A percentile compares a stretch with the other conserved stretches of the same genome.
Evolutionary conservation across 805 yeast genomes (phyloP).

Genomic region (Saccharomycopsis vini): DNA sequence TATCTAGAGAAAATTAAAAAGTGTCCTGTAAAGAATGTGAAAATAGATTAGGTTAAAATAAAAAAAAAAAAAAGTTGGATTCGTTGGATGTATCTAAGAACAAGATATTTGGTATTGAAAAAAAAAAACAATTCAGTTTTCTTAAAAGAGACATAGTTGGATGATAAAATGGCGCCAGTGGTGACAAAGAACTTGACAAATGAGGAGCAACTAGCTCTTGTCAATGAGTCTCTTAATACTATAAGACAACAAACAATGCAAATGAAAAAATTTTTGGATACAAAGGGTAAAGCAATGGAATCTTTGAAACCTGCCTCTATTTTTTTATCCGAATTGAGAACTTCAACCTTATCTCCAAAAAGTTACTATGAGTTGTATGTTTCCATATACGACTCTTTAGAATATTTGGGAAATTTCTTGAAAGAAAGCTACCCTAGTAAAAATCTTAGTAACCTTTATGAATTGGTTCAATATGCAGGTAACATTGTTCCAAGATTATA

Average conservation of each 20-base stretch:
- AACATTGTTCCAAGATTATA: conserved; percentile 87
- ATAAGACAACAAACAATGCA: conserved; percentile 63
- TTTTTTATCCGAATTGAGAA: conserved; percentile 72
- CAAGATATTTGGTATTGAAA: too few species aligned
- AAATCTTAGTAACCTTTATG: conserved; percentile 78
- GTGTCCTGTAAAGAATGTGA: too few species aligned
- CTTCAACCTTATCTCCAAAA: conserved; percentile 70
- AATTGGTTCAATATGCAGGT: conserved; percentile 90
- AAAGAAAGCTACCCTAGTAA: conserved; percentile 61
- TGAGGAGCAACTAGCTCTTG: conserved; percentile 23
- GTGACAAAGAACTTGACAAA: not conserved
- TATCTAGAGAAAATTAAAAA: too few species aligned
- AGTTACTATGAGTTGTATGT: conserved; percentile 90
- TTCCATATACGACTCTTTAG: conserved; percentile 73
- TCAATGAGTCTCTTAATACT: conserved; percentile 38
- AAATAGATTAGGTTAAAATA: too few species aligned
- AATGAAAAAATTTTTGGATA: conserved; percentile 70
- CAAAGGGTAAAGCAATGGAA: conserved; percentile 66
- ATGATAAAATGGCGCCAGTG: not conserved
- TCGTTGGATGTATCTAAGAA: too few species aligned
- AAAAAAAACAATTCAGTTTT: too few species aligned
- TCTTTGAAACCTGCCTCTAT: conserved; percentile 83
- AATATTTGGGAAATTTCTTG: conserved; percentile 54
- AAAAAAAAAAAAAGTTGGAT: too few species aligned
- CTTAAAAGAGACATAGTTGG: too few species aligned